Evolutionary conservation across 176 grass and related monocot genomes (phyloP), one percentile per base, ranked within the genome.

Genomic region (Avena sativa): DNA sequence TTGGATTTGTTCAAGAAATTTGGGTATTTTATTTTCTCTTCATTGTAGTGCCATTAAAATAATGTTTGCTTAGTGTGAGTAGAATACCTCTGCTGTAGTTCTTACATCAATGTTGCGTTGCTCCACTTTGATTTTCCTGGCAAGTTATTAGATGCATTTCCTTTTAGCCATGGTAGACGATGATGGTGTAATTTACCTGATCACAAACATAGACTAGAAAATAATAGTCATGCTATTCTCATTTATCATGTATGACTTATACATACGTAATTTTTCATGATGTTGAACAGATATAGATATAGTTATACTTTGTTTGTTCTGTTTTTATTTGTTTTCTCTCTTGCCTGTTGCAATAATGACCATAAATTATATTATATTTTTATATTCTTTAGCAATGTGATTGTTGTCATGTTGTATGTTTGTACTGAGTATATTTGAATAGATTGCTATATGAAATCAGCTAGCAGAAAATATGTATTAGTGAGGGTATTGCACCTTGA

Each of bases 321-420:
- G n/a, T 25, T 25, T 74, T 74, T 73, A 26, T 17, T 28, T 68
- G 6, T 36, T 74, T 13, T 74, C n/a, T 49, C 71, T 74, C 44
- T 74, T 74, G 71, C 44, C 43, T 49, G 43, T 21, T 74, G 71
- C 71, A 74, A 49, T 74, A 74, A 11, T 74, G 71, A 74, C n/a
- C 20, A 74, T n/a, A 72, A 6, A 44, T n/a, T 21, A 6, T 7
- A 73, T 48, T 68, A 49, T 12, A 71, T 71, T 21, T 61, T 9
- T 64, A 28, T 25, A 64, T 14, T 72, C 1, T 23, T 72, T 43
- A 47, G 20, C 12, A 74, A 49, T 74, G 20, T 23, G 12, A 48
- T 74, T 74, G n/a, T 14, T 49, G 20, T 74, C 44, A 46, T 74
- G n/a, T 25, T 68, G 6, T 49, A 74, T 49, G 71, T 74, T 72